Evolutionary conservation across 768 basidiomycete species (phyloP), one percentile per base, ranked within the genome.

Genomic region (Calocybe indica): DNA sequence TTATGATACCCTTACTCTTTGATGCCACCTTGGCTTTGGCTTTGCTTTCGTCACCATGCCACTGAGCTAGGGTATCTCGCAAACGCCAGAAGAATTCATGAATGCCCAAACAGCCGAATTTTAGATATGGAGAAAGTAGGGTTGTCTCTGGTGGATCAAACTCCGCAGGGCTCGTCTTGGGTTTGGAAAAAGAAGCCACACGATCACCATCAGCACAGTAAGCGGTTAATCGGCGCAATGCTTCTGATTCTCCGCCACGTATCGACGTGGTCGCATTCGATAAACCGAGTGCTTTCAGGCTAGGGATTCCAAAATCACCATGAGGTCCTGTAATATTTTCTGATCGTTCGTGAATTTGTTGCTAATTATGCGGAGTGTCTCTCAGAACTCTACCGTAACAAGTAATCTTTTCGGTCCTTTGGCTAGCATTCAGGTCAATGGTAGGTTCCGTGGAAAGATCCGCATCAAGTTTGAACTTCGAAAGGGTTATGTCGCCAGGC

Each of bases 61-160:
- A 31, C 15, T 43, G 42, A 13, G 38, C 7, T 39, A 48, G 9
- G 43, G 43, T 11, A 41, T 37, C 46, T 46, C 43, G 43, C 41
- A 53, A 43, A 33, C 13, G 35, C 45, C 35, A 38, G 39, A 53
- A 48, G 14, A 35, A 45, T 9, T 35, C 30, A 30, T 33, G 12
- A 11, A 46, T 30, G n/a, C 49, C 45, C 10, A 50, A 37, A 33
- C 49, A 50, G 10, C 49, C 49, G 32, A 50, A 50, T 37, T 47
- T 46, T 13, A 50, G 39, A 13, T 47, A 50, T 22, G 49, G 49
- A 13, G 49, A 50, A 33, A 46, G 49, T 15, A 50, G 14, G 5
- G 49, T 47, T 46, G 49, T 47, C 29, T 46, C 49, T n/a, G 49
- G 49, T 6, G 45, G 49, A 22, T 50, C 49, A 47, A 50, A 50